Evolutionary conservation across 345 rosid species (phyloP).

Genomic region (Camelina sativa): DNA sequence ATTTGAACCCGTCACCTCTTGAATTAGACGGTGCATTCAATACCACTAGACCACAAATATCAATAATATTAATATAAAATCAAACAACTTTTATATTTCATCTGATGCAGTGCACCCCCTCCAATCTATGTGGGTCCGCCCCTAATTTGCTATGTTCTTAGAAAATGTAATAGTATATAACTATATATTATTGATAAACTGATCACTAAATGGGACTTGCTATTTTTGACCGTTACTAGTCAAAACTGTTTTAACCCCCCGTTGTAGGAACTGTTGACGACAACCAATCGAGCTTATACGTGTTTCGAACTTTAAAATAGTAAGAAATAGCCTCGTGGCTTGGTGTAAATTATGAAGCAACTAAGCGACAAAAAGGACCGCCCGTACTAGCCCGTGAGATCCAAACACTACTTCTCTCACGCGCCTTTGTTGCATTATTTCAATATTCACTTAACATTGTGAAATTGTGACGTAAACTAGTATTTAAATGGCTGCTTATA

Average conservation of each 20-base stretch:
- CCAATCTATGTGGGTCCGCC: too few species aligned
- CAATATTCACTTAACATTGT: background rate
- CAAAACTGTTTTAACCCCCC: background rate
- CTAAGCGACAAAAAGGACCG: slow-evolving; percentile 40
- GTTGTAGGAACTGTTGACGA: background rate
- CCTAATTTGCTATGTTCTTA: background rate
- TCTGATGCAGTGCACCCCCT: too few species aligned
- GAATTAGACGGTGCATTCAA: too few species aligned
- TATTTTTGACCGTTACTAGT: background rate
- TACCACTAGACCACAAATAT: too few species aligned
- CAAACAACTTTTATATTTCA: too few species aligned
- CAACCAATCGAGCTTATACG: background rate
- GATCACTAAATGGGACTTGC: too few species aligned
- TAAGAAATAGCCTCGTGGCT: background rate
- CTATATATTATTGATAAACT: too few species aligned
- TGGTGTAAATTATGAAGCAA: slow-evolving; percentile 13
- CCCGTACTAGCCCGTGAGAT: slow-evolving; percentile 32
- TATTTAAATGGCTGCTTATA: background rate
- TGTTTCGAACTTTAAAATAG: background rate
- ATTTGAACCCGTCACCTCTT: too few species aligned
- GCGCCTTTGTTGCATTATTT: background rate
- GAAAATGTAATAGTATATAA: too few species aligned
- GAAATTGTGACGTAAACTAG: background rate
- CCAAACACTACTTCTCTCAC: slow-evolving; percentile 28
- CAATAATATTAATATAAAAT: too few species aligned